Conservation (phyloP, 352 stramenopile species). For the Elongisporangium undulatum region DNA sequence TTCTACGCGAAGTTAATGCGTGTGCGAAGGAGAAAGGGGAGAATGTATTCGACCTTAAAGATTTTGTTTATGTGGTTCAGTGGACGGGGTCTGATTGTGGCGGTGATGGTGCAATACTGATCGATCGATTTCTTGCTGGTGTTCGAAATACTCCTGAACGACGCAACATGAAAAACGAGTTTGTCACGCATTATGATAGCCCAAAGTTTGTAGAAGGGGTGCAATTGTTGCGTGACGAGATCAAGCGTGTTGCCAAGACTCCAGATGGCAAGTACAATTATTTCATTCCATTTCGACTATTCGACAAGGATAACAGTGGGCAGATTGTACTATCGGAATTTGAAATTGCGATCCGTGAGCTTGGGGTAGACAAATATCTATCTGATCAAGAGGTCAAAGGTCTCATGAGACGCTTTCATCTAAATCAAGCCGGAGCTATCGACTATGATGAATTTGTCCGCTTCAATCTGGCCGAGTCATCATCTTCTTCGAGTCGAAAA, state of each 20-base stretch:
- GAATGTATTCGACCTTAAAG: conserved; percentile 53
- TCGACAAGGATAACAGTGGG: conserved; percentile 67
- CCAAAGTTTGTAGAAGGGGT: conserved; percentile 72
- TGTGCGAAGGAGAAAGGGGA: conserved; percentile 49
- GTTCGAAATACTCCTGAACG: conserved; percentile 67
- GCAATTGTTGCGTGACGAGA: conserved; percentile 59
- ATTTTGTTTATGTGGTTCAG: conserved; percentile 71
- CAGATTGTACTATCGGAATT: conserved; percentile 73
- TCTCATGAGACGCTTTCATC: conserved; percentile 71
- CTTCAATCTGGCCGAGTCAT: conserved; percentile 67
- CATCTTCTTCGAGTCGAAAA: conserved; percentile 31
- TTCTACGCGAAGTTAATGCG: conserved; percentile 52
- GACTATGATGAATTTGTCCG: conserved; percentile 74
- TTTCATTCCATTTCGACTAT: conserved; percentile 57
- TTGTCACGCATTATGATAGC: conserved; percentile 79
- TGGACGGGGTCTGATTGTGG: conserved; percentile 73
- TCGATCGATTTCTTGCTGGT: conserved; percentile 68
- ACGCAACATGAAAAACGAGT: conserved; percentile 83
- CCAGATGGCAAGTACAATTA: conserved; percentile 77
- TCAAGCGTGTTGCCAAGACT: conserved; percentile 75
- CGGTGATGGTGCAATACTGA: conserved; percentile 53
- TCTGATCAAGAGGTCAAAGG: conserved; percentile 76
- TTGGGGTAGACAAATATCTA: conserved; percentile 71
- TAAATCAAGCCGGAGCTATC: conserved; percentile 61
- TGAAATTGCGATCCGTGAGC: conserved; percentile 57